Conservation (phyloP, 2,329 filamentous ascomycete genomes). For the Diaporthe destruens region DNA sequence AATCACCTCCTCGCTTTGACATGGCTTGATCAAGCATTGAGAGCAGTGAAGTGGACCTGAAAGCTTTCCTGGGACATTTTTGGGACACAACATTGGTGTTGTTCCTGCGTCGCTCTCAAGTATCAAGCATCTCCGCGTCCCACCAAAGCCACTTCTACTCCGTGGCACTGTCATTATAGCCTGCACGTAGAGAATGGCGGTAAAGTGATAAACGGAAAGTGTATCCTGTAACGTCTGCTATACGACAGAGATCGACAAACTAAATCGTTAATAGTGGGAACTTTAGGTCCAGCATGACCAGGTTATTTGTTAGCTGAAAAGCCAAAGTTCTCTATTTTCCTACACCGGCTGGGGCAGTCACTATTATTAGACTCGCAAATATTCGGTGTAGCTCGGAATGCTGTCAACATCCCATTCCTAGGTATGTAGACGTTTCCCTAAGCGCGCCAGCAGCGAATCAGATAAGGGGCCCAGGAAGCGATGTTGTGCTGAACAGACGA, state of each 20-base stretch:
- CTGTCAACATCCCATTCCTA: background rate
- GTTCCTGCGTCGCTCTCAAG: background rate
- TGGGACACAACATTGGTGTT: no score
- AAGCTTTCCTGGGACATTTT: no score
- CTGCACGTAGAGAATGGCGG: background rate
- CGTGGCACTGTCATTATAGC: background rate
- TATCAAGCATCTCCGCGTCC: background rate
- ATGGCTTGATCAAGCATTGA: background rate
- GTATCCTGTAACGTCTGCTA: background rate
- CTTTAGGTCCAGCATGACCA: background rate
- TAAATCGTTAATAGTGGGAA: background rate
- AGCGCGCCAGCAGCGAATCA: slow-evolving; percentile 1
- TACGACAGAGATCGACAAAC: background rate
- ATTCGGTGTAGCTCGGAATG: slow-evolving; percentile 6
- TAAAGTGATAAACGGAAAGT: no score
- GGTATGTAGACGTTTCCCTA: background rate
- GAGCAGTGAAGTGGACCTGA: background rate
- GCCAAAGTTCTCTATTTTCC: slow-evolving; percentile 9
- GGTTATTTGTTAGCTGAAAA: slow-evolving; percentile 20
- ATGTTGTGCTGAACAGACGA: slow-evolving; percentile 10
- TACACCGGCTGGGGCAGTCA: background rate
- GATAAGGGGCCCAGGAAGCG: background rate
- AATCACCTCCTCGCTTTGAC: background rate
- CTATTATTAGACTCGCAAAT: background rate
- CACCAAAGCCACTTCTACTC: background rate